Evolutionary conservation across 2,329 filamentous ascomycete species (phyloP).

Genomic region (Cytospora chrysosperma): DNA sequence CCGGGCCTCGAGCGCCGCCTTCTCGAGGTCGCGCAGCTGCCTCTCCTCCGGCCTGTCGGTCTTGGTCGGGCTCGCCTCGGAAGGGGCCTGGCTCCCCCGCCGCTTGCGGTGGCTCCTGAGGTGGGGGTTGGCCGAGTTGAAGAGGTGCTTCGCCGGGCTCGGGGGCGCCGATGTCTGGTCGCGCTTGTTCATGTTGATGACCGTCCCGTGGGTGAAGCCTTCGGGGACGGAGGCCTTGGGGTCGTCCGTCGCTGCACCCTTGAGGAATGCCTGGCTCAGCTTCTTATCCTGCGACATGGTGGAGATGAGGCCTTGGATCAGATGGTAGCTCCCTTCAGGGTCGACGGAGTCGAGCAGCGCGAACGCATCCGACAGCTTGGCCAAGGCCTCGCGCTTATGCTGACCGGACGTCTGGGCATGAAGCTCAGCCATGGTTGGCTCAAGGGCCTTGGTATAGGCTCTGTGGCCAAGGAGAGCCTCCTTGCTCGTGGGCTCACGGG

Average conservation of each 20-base stretch:
- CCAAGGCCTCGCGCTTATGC: conserved; percentile 78
- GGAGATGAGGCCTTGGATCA: conserved; percentile 76
- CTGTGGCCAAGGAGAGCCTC: conserved; percentile 80
- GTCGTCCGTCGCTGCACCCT: conserved; percentile 29
- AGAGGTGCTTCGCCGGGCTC: conserved; percentile 64
- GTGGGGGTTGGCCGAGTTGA: conserved; percentile 82
- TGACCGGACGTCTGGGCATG: conserved; percentile 71
- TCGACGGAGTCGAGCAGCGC: conserved; percentile 81
- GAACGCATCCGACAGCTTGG: conserved; percentile 81
- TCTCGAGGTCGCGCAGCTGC: conserved; percentile 44
- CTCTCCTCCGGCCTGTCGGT: conserved; percentile 32
- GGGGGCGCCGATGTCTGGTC: conserved; percentile 36
- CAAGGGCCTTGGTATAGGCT: conserved; percentile 77
- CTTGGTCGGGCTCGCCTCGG: conserved; percentile 29
- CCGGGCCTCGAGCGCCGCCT: conserved; percentile 48
- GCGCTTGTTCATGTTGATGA: conserved; percentile 53
- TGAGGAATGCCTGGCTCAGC: conserved; percentile 52
- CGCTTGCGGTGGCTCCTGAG: conserved; percentile 74
- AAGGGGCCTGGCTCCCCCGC: conserved; percentile 44
- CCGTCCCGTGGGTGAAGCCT: conserved; percentile 53
- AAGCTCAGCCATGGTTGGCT: conserved; percentile 79
- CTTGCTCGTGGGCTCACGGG: conserved; percentile 65
- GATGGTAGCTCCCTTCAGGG: conserved; percentile 83
- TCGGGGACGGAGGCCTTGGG: conserved; percentile 39
- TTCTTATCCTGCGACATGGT: conserved; percentile 69